Base-by-base conservation (phyloP, 345 rosid genomes). In the Lepidium sativum region DNA sequence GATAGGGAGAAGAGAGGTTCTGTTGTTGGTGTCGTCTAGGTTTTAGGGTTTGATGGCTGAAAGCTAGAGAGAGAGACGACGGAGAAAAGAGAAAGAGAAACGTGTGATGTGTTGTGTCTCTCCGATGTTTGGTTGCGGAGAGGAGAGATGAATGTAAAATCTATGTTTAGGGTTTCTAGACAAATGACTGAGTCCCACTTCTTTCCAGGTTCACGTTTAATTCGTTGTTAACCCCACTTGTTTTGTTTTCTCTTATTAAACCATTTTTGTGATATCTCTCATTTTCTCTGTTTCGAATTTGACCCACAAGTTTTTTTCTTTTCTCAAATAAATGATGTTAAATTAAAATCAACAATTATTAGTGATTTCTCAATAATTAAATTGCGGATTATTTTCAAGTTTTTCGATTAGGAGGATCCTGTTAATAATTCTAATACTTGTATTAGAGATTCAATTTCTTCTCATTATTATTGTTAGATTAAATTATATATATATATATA, bases 21-120 rank as follows among this genome's bases (percentile, higher is more conserved):
- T 25, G 29, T 25, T 4, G 50, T 4, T 54, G 13, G 12, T 6
- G 10, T 16, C 9, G 33, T 10, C 6, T 39, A 35, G 54, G 51
- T 31, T 41, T 35, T 43, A 31, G 57, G 72, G 68, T 33, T 78
- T 57, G 77, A 70, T 48, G 73, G 60, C 33, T 8, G 37, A 34
- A 10, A 16, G 11, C 42, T 48, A 31, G 18, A 54, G 59, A 43
- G 16, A 47, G 38, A 47, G 64, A 58, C 15, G 40, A n/a, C 44
- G 35, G 21, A 8, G 2, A 4, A 9, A 12, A 33, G 35, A 43
- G 60, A 31, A 34, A 45, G 25, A 18, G 59, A 50, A 31, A 41
- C 11, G 68, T 34, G 61, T 53, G 71, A 40, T 43, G 40, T 44
- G n/a, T 51, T 39, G 16, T 16, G 43, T 67, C 63, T 59, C 75